A percentile compares a stretch with the other conserved stretches of the same genome.
Evolutionary conservation across 2,329 filamentous ascomycete genomes (phyloP).

Genomic region (Furcasterigmium furcatum): DNA sequence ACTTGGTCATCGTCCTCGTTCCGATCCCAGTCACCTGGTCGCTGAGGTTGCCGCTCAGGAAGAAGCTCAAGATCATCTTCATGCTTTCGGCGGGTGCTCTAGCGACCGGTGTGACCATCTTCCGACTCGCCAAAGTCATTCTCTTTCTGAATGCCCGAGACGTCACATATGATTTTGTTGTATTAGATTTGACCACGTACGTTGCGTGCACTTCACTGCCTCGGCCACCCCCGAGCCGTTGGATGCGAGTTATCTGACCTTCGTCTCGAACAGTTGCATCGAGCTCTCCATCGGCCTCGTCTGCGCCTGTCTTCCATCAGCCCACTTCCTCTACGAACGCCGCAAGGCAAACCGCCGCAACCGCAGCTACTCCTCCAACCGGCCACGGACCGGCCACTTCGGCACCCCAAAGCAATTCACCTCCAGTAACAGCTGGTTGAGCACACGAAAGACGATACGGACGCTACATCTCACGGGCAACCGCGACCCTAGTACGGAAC

Average conservation of each 20-base stretch:
- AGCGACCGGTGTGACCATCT: constrained; percentile 22
- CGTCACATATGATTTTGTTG: constrained; percentile 18
- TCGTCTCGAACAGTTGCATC: constrained; percentile 6
- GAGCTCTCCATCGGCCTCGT: constrained; percentile 14
- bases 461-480: not conserved
- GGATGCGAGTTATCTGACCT: constrained; percentile 14
- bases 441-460: not conserved
- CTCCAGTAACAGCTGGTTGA: not conserved
- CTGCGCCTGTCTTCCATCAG: constrained; percentile 12
- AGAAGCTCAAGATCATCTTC: constrained; percentile 26
- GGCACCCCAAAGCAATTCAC: not conserved
- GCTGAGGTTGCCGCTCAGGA: constrained; percentile 19
- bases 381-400: not conserved
- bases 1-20: constrained; percentile 27
- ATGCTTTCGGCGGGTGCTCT: constrained; percentile 25
- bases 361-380: not conserved
- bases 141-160: constrained; percentile 17
- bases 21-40: constrained; percentile 26
- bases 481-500: no score
- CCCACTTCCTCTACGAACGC: constrained; percentile 12
- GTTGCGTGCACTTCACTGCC: not conserved
- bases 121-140: constrained; percentile 17
- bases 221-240: no score
- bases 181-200: constrained; percentile 9
- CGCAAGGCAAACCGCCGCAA: not conserved